phyloP scores from a whole-genome alignment of 768 basidiomycete genomes.

The Russula emetica region DNA sequence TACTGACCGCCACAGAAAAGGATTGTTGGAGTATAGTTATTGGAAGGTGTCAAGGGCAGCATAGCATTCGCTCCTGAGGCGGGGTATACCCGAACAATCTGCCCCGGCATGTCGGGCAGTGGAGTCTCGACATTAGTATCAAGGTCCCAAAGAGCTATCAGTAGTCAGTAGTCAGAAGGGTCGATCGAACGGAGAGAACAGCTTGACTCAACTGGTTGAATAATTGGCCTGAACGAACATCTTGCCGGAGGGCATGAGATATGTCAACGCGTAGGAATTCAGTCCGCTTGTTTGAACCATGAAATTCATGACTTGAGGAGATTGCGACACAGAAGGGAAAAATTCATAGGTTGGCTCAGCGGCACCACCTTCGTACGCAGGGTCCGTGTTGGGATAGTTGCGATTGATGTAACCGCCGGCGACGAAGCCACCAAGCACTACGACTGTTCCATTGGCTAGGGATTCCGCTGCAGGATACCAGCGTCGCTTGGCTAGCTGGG shows the following conservation, averaged over 20 bases:
- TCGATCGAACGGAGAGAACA: slow-evolving; percentile 5
- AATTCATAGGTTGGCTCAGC: slow-evolving; percentile 84
- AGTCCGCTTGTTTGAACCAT: slow-evolving; percentile 68
- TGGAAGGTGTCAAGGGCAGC: slow-evolving; percentile 85
- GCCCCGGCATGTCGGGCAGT: slow-evolving; percentile 68
- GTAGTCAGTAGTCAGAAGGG: slow-evolving; percentile 24
- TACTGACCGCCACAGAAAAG: slow-evolving; percentile 89
- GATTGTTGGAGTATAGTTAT: slow-evolving; percentile 80
- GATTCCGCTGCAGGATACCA: slow-evolving; percentile 81
- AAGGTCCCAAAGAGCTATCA: slow-evolving; percentile 49
- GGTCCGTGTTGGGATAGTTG: slow-evolving; percentile 66
- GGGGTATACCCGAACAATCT: slow-evolving; percentile 80
- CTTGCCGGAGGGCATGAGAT: slow-evolving; percentile 69
- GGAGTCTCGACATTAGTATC: slow-evolving; percentile 52
- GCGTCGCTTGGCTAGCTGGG: slow-evolving; percentile 62
- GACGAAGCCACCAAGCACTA: slow-evolving; percentile 76
- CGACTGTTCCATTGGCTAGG: slow-evolving; percentile 70
- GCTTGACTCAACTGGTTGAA: slow-evolving; percentile 55
- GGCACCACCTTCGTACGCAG: slow-evolving; percentile 56
- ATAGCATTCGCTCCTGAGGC: slow-evolving; percentile 86
- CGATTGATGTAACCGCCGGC: slow-evolving; percentile 78
- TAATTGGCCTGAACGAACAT: slow-evolving; percentile 81
- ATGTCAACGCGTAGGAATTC: slow-evolving; percentile 73
- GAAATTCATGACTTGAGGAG: slow-evolving; percentile 57
- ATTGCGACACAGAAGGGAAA: slow-evolving; percentile 55